These are phyloP conservation scores for Anthostomella pinea DNA, from an alignment of 2,329 filamentous ascomycete genomes.

Conservation along the genomic window DNA sequence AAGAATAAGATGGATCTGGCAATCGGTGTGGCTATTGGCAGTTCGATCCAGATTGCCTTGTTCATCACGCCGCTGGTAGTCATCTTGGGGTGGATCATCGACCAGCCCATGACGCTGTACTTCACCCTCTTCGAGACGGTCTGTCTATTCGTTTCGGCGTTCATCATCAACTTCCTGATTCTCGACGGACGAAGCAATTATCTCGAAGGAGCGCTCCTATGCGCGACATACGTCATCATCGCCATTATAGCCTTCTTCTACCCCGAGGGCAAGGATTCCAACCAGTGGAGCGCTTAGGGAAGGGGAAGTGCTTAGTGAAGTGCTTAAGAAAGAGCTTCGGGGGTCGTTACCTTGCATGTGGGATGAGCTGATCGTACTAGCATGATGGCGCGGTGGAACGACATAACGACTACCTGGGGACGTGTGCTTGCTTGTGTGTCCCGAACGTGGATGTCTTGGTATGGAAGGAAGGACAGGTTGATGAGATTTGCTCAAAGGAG, in stretches of 20 bases:
- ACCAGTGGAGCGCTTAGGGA: constrained; percentile 28
- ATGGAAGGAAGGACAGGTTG: too few relatives aligned
- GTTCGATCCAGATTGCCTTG: constrained; percentile 69
- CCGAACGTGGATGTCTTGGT: too few relatives aligned
- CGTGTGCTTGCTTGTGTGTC: too few relatives aligned
- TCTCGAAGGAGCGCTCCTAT: constrained; percentile 71
- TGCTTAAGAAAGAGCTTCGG: too few relatives aligned
- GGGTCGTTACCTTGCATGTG: too few relatives aligned
- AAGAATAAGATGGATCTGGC: constrained; percentile 77
- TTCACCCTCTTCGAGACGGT: constrained; percentile 89
- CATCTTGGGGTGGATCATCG: constrained; percentile 68
- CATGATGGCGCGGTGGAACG: too few relatives aligned
- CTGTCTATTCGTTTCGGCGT: constrained; percentile 76
- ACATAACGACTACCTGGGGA: too few relatives aligned
- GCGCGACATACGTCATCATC: constrained; percentile 67
- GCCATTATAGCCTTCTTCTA: constrained; percentile 66
- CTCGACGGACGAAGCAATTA: constrained; percentile 85
- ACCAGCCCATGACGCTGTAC: constrained; percentile 72
- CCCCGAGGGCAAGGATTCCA: constrained; percentile 49
- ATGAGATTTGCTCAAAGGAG: background rate
- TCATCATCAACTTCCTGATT: constrained; percentile 86
- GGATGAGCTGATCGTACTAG: too few relatives aligned
- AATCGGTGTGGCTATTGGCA: constrained; percentile 69
- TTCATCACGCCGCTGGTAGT: constrained; percentile 70
- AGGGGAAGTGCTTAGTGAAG: too few relatives aligned